Percentiles rank a stretch among this genome's conserved stretches.
phyloP scores from a whole-genome alignment of 2,329 filamentous ascomycete genomes.

The Colletotrichum tropicicola region DNA sequence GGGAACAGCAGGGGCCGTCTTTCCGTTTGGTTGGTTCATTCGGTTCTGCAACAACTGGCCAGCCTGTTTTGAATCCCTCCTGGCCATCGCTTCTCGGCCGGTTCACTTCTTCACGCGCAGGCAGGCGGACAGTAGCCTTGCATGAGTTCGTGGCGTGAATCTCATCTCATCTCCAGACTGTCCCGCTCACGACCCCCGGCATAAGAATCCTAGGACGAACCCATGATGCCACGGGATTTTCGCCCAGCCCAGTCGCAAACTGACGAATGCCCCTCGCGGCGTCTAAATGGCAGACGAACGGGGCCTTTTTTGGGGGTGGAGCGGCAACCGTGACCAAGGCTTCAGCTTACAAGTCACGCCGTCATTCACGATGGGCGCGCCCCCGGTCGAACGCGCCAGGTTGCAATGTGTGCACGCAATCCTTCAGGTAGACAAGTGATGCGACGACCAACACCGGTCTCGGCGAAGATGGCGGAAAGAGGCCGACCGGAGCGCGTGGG shows the following conservation, averaged over 20 bases:
- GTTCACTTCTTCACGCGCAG: constrained; percentile 25
- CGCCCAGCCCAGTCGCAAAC: background rate
- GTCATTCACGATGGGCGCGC: constrained; percentile 1
- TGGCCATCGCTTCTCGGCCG: background rate
- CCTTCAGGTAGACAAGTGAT: background rate
- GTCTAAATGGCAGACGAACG: background rate
- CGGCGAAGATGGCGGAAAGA: background rate
- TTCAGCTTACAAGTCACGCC: background rate
- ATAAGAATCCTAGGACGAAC: background rate
- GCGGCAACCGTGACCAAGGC: too few species aligned
- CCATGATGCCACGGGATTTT: background rate
- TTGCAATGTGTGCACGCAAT: background rate
- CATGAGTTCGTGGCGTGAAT: constrained; percentile 24
- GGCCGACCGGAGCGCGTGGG: background rate
- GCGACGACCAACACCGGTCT: background rate
- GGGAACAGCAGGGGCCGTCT: background rate
- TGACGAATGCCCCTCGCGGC: background rate
- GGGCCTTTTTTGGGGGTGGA: background rate
- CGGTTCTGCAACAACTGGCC: background rate
- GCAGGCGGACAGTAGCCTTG: constrained; percentile 19
- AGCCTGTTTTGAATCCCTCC: background rate
- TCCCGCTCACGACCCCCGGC: background rate
- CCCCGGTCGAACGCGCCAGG: background rate
- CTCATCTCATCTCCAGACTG: constrained; percentile 19
- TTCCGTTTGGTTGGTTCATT: background rate